A percentile compares a stretch with the other conserved stretches of the same genome.
phyloP scores from a whole-genome alignment of 2,329 filamentous ascomycete genomes.

The Aureobasidium sp. region DNA sequence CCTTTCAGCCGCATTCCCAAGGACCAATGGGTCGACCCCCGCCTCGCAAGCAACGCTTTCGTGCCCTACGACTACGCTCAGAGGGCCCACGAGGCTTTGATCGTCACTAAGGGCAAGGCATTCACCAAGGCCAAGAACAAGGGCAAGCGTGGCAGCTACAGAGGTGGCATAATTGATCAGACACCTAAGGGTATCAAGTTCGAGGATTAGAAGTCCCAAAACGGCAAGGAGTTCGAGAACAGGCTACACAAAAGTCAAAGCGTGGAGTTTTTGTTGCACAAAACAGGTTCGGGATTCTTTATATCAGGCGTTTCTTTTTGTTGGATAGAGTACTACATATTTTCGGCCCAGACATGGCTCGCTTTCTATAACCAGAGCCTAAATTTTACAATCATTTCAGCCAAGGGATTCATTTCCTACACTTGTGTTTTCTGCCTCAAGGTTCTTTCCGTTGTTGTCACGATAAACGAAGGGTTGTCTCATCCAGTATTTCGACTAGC shows the following conservation, averaged over 20 bases:
- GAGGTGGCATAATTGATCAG: slow-evolving; percentile 81
- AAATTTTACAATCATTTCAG: neutral
- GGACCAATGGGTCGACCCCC: slow-evolving; percentile 58
- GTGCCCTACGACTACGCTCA: slow-evolving; percentile 81
- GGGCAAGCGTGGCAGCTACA: slow-evolving; percentile 63
- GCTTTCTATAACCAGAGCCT: neutral
- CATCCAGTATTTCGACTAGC: neutral
- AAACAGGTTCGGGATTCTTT: neutral
- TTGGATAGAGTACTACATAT: neutral
- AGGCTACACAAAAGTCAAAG: slow-evolving; percentile 2
- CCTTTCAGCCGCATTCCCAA: slow-evolving; percentile 72
- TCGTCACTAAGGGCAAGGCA: slow-evolving; percentile 86
- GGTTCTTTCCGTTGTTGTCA: too few species aligned
- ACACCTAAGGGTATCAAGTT: slow-evolving; percentile 85
- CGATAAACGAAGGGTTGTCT: too few species aligned
- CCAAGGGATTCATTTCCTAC: neutral
- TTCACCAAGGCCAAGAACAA: slow-evolving; percentile 99
- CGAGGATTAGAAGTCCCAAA: slow-evolving; percentile 56
- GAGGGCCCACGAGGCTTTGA: slow-evolving; percentile 77
- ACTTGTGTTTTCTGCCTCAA: too few species aligned
- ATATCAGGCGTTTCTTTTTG: neutral
- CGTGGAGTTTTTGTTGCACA: slow-evolving; percentile 2
- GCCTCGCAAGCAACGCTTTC: slow-evolving; percentile 71
- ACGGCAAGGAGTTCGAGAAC: neutral
- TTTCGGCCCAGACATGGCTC: neutral